Percentiles rank a stretch among this genome's conserved stretches.
Evolutionary conservation across 2,329 filamentous ascomycete species (phyloP).

Genomic region (Xylaria sp.): DNA sequence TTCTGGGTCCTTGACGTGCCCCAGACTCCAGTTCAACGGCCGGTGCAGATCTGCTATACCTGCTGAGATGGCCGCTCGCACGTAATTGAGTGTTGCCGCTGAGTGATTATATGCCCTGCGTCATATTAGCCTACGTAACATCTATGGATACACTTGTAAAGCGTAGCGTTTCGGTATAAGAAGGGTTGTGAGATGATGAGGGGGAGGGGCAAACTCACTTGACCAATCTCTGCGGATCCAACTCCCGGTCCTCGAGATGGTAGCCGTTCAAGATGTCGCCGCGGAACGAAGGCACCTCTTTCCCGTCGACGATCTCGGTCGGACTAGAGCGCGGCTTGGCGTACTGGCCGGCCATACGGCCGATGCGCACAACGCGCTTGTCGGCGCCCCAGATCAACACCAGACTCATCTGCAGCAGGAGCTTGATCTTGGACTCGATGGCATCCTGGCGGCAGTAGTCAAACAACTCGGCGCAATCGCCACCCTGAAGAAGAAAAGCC

Average conservation of each 20-base stretch:
- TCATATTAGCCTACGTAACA: slow-evolving; percentile 27
- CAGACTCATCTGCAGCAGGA: slow-evolving; percentile 95
- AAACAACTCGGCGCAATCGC: slow-evolving; percentile 97
- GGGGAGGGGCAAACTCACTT: slow-evolving; percentile 56
- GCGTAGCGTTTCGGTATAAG: background rate
- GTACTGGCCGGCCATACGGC: slow-evolving; percentile 96
- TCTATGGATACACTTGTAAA: background rate
- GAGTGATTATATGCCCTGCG: slow-evolving; percentile 93
- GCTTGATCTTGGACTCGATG: slow-evolving; percentile 96
- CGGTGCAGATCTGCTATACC: slow-evolving; percentile 94
- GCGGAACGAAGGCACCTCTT: slow-evolving; percentile 87
- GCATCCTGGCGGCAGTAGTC: slow-evolving; percentile 91
- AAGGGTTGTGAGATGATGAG: background rate
- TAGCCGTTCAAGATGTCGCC: slow-evolving; percentile 97
- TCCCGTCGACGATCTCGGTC: slow-evolving; percentile 82
- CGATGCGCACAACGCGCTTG: slow-evolving; percentile 90
- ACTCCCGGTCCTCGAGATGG: slow-evolving; percentile 75
- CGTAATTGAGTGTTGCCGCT: slow-evolving; percentile 92
- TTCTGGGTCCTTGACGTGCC: slow-evolving; percentile 84
- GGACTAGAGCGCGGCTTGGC: slow-evolving; percentile 94
- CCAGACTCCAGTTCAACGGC: slow-evolving; percentile 93
- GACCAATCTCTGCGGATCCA: slow-evolving; percentile 86
- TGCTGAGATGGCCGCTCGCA: slow-evolving; percentile 82
- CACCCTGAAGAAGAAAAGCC: slow-evolving; percentile 93
- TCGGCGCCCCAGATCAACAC: slow-evolving; percentile 89